Evolutionary conservation across 2,329 filamentous ascomycete genomes (phyloP).

Genomic region (Monosporascus sp.): DNA sequence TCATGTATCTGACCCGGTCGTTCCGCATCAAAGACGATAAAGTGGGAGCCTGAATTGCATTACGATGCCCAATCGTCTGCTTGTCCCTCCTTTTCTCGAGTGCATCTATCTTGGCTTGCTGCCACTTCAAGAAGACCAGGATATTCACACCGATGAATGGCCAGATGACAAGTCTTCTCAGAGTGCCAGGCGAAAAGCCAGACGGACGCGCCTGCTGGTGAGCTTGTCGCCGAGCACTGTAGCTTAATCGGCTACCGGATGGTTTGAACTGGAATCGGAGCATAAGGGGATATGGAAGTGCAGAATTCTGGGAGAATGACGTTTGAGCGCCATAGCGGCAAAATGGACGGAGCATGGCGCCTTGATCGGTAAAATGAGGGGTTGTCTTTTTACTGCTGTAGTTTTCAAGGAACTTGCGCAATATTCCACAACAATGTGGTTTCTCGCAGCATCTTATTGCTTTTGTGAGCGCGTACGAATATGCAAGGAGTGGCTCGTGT

Average conservation of each 20-base stretch:
- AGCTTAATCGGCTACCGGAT: not conserved
- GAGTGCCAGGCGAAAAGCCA: not conserved
- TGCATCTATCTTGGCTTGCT: not conserved
- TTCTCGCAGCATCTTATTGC: too few species aligned
- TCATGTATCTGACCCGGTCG: slow-evolving; percentile 7
- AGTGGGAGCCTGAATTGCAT: too few species aligned
- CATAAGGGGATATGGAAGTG: not conserved
- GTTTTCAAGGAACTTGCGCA: too few species aligned
- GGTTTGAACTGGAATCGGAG: not conserved
- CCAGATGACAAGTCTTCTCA: not conserved
- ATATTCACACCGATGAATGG: slow-evolving; percentile 3
- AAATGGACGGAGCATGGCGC: not conserved
- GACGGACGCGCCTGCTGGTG: not conserved
- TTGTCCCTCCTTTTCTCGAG: not conserved
- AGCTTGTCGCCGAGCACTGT: not conserved
- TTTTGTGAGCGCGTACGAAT: too few species aligned
- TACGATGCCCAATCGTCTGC: too few species aligned
- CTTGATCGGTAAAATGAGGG: too few species aligned
- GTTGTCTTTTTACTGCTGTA: too few species aligned
- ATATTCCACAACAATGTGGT: too few species aligned
- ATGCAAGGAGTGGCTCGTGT: too few species aligned
- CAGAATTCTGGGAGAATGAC: not conserved
- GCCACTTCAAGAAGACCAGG: slow-evolving; percentile 4
- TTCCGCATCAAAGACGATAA: too few species aligned
- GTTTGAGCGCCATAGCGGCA: not conserved